Base-by-base conservation (phyloP, 106 monocot species). In the Platanthera guangdongensis region DNA sequence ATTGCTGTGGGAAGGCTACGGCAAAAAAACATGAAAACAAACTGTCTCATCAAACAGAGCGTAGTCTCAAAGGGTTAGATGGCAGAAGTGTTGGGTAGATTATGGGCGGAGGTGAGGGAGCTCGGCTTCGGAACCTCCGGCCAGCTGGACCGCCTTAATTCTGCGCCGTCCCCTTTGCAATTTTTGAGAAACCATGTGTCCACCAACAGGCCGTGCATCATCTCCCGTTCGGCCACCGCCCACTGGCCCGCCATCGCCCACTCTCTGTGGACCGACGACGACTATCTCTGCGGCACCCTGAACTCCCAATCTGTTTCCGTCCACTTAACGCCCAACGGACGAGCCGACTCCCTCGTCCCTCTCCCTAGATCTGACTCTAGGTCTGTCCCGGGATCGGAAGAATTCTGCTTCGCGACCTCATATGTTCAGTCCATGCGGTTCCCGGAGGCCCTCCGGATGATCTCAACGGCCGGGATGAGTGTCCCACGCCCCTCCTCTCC, bases 281-380 rank as follows among this genome's bases (percentile, higher is more conserved):
- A 83, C 54, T 91, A 96, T 79, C 93, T 96, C 83, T 45, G 78
- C 84, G 14, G 75, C 73, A 65, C 82, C 74, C 80, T 92, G 74
- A 13, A 62, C 75, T 51, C 45, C 63, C 52, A 47, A 45, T 50
- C 71, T 62, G 95, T 96, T 78, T 96, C 95, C 76, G 77, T 96
- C 74, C 95, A 93, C 82, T 85, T 90, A 78, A 96, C 95, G 62
- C 95, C 95, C 21, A 72, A 90, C 78, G 95, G 95, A 65, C 87
- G 90, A 49, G 95, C 95, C 74, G 95, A 96, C 87, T 77, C 95
- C 71, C 80, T 96, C 50, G 81, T 80, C 57, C 87, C 87, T 47
- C 72, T 64, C 65, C 79, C 83, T 67, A 59, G 71, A 6, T 15
- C 15, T 50, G 19, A 16, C 21, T 8, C 50, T 25, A 16, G 7